phyloP scores from a whole-genome alignment of 306 rosid species.

The Prunus padus region DNA sequence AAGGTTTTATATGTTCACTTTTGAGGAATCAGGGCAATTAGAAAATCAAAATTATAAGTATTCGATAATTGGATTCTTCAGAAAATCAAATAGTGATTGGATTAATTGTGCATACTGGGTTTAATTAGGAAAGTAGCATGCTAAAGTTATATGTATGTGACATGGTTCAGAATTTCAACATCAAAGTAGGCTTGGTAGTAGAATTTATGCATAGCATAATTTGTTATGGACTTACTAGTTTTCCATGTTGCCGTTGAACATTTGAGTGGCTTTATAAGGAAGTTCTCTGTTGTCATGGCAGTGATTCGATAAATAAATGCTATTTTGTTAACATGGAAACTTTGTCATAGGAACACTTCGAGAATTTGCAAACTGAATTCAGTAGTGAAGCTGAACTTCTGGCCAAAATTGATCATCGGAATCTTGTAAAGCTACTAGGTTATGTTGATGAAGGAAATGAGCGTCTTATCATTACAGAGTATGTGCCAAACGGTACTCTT shows the following conservation, averaged over 20 bases:
- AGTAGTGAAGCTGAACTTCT: slow-evolving; percentile 83
- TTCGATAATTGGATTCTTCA: too few relatives aligned
- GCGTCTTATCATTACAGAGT: slow-evolving; percentile 85
- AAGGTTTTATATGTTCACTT: too few relatives aligned
- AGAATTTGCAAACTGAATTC: slow-evolving; percentile 78
- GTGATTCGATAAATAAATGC: neutral
- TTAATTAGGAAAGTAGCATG: neutral
- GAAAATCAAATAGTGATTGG: too few relatives aligned
- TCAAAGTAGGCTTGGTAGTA: neutral
- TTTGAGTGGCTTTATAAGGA: neutral
- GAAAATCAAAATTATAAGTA: too few relatives aligned
- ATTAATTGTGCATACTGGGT: neutral
- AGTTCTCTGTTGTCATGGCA: neutral
- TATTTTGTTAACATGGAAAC: slow-evolving; percentile 20
- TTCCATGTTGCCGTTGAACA: neutral
- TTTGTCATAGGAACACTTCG: slow-evolving; percentile 66
- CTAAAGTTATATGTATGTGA: neutral
- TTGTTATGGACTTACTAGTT: neutral
- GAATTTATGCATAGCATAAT: neutral
- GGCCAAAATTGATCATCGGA: slow-evolving; percentile 93
- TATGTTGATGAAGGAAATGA: slow-evolving; percentile 81
- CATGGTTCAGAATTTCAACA: neutral
- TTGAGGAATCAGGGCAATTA: too few relatives aligned
- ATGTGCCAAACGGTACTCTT: slow-evolving; percentile 82
- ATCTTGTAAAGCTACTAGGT: slow-evolving; percentile 87